Evolutionary conservation across 1,284 basidiomycete genomes (phyloP).

Genomic region (Irpex sp.): DNA sequence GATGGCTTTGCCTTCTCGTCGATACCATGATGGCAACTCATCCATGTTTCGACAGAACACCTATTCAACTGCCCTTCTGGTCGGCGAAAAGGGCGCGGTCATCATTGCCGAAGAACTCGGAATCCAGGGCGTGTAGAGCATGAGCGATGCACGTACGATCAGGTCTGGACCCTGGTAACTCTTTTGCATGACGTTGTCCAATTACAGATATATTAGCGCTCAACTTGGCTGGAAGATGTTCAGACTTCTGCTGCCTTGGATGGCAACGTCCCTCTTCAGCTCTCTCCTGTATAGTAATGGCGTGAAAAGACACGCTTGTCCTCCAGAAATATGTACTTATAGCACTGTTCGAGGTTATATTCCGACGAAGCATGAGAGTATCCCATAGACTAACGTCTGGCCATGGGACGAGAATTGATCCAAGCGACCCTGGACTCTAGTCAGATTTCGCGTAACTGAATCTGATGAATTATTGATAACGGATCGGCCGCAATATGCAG

Average conservation of each 20-base stretch:
- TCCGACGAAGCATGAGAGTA: too few relatives aligned
- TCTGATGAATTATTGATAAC: not conserved
- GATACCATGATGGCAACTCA: not conserved
- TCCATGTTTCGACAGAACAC: constrained; percentile 41
- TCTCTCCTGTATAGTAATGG: too few relatives aligned
- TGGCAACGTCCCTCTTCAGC: too few relatives aligned
- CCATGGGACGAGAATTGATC: not conserved
- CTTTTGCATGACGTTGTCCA: too few relatives aligned
- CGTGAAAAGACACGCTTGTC: too few relatives aligned
- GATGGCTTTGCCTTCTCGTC: not conserved
- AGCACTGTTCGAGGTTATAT: too few relatives aligned
- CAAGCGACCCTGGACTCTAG: not conserved
- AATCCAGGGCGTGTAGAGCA: constrained; percentile 11
- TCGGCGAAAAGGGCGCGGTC: constrained; percentile 64
- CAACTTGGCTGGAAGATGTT: too few relatives aligned
- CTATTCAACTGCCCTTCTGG: constrained; percentile 62
- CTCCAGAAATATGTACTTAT: too few relatives aligned
- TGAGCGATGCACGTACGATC: not conserved
- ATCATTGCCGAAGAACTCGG: constrained; percentile 59
- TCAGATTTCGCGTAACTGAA: not conserved
- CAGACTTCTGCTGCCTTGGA: too few relatives aligned
- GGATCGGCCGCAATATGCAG: not conserved
- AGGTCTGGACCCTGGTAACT: not conserved
- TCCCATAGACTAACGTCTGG: too few relatives aligned
- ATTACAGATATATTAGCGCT: too few relatives aligned